Base-by-base conservation (phyloP, 176 grass and related monocot species). In the Dactylis glomerata region DNA sequence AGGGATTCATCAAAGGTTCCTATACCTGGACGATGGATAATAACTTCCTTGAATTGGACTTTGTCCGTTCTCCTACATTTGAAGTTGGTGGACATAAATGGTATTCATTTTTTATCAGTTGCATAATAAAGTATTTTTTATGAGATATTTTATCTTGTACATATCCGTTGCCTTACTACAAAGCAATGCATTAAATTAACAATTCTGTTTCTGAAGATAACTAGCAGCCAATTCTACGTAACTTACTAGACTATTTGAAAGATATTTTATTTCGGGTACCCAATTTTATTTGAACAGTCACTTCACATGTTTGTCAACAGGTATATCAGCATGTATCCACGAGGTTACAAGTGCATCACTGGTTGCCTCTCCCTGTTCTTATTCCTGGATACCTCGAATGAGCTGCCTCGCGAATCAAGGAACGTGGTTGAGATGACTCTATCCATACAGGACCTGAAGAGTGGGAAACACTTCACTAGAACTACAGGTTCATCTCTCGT, bases 21-120 rank as follows among this genome's bases (percentile, higher is more conserved):
- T 87, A 87, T 27, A 82, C 72, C 31, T 83, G 79, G 86, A 83
- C 28, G 49, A 12, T 82, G 3, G 49, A 77, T n/a, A 59, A 77
- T n/a, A 77, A 77, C 14, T 82, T 77, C 30, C 38, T 22, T 59
- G 30, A 47, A 63, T 36, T 81, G 19, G 44, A 34, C 38, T 30
- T 28, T 6, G 36, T 87, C 71, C 0, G 0, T 88, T 88, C 86
- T 70, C 51, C 62, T 47, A 28, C 27, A 68, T 87, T 87, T 59
- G 38, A 77, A 83, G 73, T 31, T 70, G 46, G 79, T 0, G 38
- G 73, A 58, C 40, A 37, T 6, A 83, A 77, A 77, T 87, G 86
- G 80, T 87, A 77, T 61, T 23, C 19, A 45, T 42, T 0, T 74
- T 38, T 72, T 3, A 64, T 22, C 15, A 42, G 4, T 85, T 77